A percentile compares a stretch with the other conserved stretches of the same genome.
Conservation (phyloP, 73 alveolate genomes). For the Stentor coeruleus region DNA sequence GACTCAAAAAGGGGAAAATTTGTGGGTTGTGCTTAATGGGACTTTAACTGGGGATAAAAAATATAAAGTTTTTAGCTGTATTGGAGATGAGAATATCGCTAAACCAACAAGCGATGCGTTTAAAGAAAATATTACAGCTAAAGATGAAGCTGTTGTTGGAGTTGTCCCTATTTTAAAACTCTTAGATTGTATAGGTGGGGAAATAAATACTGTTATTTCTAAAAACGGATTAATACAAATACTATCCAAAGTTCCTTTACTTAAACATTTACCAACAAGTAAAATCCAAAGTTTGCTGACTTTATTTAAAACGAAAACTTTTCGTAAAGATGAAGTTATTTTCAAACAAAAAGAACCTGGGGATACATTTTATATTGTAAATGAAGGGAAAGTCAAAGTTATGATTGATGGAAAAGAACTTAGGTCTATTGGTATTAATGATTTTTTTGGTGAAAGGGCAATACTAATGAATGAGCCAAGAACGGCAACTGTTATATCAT, state of each 20-base stretch:
- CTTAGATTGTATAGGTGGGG: background rate
- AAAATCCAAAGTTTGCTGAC: background rate
- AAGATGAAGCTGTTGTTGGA: conserved; percentile 10
- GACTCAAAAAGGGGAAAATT: background rate
- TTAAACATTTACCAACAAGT: background rate
- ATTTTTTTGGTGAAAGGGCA: conserved; percentile 30
- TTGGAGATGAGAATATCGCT: conserved; percentile 13
- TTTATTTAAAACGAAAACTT: background rate
- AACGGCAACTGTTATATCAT: conserved; percentile 29
- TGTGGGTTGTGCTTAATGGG: conserved; percentile 22
- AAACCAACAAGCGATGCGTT: background rate
- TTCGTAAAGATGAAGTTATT: background rate
- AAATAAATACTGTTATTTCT: background rate
- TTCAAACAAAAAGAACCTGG: conserved; percentile 16
- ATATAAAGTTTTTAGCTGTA: background rate
- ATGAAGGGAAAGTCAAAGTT: conserved; percentile 8
- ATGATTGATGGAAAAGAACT: background rate
- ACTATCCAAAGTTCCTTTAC: background rate
- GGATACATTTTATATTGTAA: background rate
- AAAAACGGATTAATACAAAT: background rate
- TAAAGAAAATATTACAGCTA: conserved; percentile 8
- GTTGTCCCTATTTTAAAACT: background rate
- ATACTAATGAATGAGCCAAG: conserved; percentile 17
- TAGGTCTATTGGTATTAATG: conserved; percentile 11
- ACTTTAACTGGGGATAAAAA: background rate